Base-by-base conservation (phyloP, 176 grass and related monocot species). In the Tillandsia fasciculata region DNA sequence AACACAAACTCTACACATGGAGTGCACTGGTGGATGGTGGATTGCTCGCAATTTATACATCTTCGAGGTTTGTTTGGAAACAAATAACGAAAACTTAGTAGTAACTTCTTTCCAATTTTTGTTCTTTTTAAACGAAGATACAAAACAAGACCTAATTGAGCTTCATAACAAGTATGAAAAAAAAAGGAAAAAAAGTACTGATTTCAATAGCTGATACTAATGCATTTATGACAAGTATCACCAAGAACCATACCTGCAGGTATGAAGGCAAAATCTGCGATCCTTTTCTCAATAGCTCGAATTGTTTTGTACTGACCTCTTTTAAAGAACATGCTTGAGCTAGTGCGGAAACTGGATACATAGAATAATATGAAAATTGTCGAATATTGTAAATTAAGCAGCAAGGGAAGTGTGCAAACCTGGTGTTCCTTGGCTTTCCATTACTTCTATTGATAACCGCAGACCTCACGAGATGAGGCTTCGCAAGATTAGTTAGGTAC, bases 221-320 rank as follows among this genome's bases (percentile, higher is more conserved):
- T 42, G 4, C 33, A 42, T 42, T 4, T 42, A 42, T 7, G 7
- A 42, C 7, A 42, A 66, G 10, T 26, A 66, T 66, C 0, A 52
- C 11, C 12, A 52, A 48, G 7, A 33, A 14, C 9, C 52, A 53
- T 68, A 76, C 74, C 74, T 68, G 56, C 20, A 56, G 74, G 74
- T 23, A 76, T 67, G 51, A 76, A 76, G 12, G 74, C 52, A 33
- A 76, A 65, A 68, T 76, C 63, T 68, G 74, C 27, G 14, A 76
- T 76, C 33, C 64, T 76, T 50, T 76, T 66, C 48, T 76, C 74
- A 48, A 76, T 76, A 15, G 63, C 48, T 12, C 33, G 11, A n/a
- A 76, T 56, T 2, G 48, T 53, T 47, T 76, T 24, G 11, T 76
- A 63, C 42, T 54, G 74, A 23, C 63, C 63, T 68, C 74, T 76